phyloP scores from a whole-genome alignment of 257 asterid genomes.

The Solanum habrochaites region DNA sequence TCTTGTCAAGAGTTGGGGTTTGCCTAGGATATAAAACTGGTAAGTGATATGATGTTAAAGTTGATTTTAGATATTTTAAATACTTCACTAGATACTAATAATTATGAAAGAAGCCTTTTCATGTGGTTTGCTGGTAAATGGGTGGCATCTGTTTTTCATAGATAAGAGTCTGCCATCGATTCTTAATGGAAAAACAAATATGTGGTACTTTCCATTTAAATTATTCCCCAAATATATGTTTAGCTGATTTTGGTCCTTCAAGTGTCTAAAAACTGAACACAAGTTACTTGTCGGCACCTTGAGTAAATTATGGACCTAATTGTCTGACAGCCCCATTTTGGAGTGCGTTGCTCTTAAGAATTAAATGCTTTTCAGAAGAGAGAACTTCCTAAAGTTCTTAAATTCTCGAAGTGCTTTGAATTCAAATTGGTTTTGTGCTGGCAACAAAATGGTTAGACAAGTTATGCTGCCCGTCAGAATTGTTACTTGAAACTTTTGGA shows the following conservation, averaged over 20 bases:
- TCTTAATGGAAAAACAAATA: background rate
- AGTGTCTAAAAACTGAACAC: background rate
- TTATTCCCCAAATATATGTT: background rate
- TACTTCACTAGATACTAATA: background rate
- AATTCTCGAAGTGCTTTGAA: background rate
- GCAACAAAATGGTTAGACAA: background rate
- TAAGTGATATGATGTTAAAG: constrained; percentile 15
- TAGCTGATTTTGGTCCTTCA: background rate
- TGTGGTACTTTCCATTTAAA: background rate
- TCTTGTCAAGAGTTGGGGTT: constrained; percentile 31
- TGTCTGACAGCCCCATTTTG: background rate
- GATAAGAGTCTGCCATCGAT: background rate
- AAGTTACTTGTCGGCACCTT: background rate
- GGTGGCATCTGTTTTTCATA: background rate
- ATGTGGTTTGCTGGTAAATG: background rate
- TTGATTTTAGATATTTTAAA: background rate
- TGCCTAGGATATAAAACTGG: constrained; percentile 34
- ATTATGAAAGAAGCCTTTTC: background rate
- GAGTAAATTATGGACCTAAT: background rate
- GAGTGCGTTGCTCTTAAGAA: background rate
- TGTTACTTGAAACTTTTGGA: background rate
- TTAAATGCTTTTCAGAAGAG: background rate
- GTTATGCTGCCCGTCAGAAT: background rate
- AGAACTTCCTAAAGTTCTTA: background rate
- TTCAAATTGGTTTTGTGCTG: background rate